These are phyloP conservation scores for Claviceps spartinae DNA, from an alignment of 2,329 filamentous ascomycete species.

Conservation along the genomic window DNA sequence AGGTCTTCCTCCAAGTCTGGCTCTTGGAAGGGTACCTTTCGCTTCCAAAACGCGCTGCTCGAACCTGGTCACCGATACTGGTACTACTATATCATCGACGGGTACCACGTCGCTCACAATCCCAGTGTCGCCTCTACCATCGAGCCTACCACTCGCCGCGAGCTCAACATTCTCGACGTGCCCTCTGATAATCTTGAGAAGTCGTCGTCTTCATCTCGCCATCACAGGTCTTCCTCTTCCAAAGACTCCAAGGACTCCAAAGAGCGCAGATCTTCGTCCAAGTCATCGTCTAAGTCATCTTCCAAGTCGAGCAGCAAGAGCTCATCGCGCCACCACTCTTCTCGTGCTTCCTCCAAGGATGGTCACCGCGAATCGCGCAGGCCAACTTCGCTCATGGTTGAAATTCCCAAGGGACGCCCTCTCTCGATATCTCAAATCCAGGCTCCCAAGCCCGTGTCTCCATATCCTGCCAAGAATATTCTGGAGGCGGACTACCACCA, in stretches of 20 bases:
- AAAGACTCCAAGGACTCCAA: background rate
- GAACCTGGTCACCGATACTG: constrained; percentile 89
- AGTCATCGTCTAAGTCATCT: background rate
- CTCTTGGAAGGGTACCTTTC: constrained; percentile 91
- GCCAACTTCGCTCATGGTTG: constrained; percentile 39
- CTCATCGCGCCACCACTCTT: constrained; percentile 29
- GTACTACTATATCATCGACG: constrained; percentile 99
- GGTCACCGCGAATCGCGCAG: constrained; percentile 29
- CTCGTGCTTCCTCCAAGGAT: constrained; percentile 27
- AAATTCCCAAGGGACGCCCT: constrained; percentile 78
- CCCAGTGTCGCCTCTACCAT: constrained; percentile 77
- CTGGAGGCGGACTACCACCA: constrained; percentile 68
- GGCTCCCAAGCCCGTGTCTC: constrained; percentile 78
- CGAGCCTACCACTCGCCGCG: constrained; percentile 92
- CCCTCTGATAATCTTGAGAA: constrained; percentile 39
- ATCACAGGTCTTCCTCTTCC: constrained; percentile 12
- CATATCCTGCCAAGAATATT: constrained; percentile 77
- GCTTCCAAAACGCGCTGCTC: constrained; percentile 78
- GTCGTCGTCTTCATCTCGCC: constrained; percentile 28
- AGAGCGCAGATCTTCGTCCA: constrained; percentile 10
- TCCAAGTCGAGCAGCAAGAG: constrained; percentile 19
- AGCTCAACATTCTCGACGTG: constrained; percentile 94
- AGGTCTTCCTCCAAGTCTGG: constrained; percentile 69
- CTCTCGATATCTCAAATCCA: constrained; percentile 81
- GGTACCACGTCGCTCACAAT: constrained; percentile 96